Base-by-base conservation (phyloP, 2,329 filamentous ascomycete species). In the Zopfia rhizophila region DNA sequence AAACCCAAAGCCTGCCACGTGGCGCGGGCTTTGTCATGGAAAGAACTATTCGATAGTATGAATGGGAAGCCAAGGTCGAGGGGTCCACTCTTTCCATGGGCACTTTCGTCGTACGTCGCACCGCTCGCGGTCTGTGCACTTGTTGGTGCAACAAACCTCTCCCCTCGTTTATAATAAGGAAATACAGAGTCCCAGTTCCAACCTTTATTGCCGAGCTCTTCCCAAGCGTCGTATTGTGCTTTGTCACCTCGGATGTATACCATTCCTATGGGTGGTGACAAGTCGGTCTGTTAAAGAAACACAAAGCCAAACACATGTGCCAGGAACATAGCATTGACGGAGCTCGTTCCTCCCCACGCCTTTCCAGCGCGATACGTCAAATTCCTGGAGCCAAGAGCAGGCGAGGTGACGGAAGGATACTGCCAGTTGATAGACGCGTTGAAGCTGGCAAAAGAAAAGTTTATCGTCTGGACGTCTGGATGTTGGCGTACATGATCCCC, bases 291-390 rank as follows among this genome's bases (percentile, higher is more conserved):
- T 10, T 21, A 19, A 30, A 7, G 13, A 27, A 7, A 8, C n/a
- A 32, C 6, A n/a, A 31, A 25, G 10, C 11, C 5, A 27, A 46
- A 30, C 27, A 14, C 18, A 17, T 11, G 5, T 14, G n/a, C n/a
- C 17, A n/a, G 23, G 24, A 3, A 29, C 24, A 2, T 59, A 61
- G 69, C 69, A 56, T 75, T 74, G 36, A 74, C 70, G 5, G 61
- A 61, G 19, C 65, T 71, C 3, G 69, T 72, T 19, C 70, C 73
- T 30, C 67, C 66, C 2, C 73, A 53, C 1, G 66, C 68, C 45
- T 69, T 73, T 12, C 69, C 70, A 17, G 70, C 66, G 30, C 58
- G 55, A 31, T 8, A 23, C 23, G 22, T 19, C n/a, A 14, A 4
- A 23, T 7, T 13, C 7, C 19, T 31, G 7, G 12, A 13, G 38